A percentile compares a stretch with the other conserved stretches of the same genome.
Conservation (phyloP, 2,329 filamentous ascomycete genomes). For the Colletotrichum echinochloae region DNA sequence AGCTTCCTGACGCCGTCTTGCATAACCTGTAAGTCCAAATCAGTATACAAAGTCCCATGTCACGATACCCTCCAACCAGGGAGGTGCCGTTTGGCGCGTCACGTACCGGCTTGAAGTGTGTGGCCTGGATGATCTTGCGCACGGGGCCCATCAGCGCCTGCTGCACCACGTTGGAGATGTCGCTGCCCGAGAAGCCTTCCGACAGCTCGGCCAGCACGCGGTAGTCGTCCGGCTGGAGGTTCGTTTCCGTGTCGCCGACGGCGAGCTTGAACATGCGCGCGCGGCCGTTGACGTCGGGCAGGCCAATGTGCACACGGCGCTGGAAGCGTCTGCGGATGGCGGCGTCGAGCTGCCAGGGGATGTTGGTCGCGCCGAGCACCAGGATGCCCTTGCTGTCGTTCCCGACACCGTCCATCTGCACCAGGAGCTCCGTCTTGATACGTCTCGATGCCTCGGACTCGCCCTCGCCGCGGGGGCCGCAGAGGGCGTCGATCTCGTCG, state of each 20-base stretch:
- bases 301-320: slow-evolving; percentile 91
- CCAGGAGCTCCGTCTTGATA: slow-evolving; percentile 98
- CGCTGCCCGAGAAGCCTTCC: slow-evolving; percentile 94
- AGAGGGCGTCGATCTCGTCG: slow-evolving; percentile 96
- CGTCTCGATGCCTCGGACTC: slow-evolving; percentile 97
- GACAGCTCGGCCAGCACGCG: slow-evolving; percentile 82
- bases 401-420: slow-evolving; percentile 99
- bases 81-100: background rate
- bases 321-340: slow-evolving; percentile 97
- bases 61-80: background rate
- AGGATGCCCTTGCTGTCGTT: slow-evolving; percentile 94
- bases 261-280: slow-evolving; percentile 96
- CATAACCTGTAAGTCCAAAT: slow-evolving; percentile 68
- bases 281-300: slow-evolving; percentile 88
- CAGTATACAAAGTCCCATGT: slow-evolving; percentile 28
- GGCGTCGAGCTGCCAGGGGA: slow-evolving; percentile 97
- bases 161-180: slow-evolving; percentile 96
- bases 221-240: slow-evolving; percentile 82
- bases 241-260: slow-evolving; percentile 92
- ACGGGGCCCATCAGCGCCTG: slow-evolving; percentile 98
- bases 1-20: slow-evolving; percentile 75
- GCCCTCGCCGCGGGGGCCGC: slow-evolving; percentile 90
- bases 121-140: slow-evolving; percentile 95
- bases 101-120: slow-evolving; percentile 92
- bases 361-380: slow-evolving; percentile 96